phyloP scores from a whole-genome alignment of 352 stramenopile species.

The Globisporangium cystogenes region DNA sequence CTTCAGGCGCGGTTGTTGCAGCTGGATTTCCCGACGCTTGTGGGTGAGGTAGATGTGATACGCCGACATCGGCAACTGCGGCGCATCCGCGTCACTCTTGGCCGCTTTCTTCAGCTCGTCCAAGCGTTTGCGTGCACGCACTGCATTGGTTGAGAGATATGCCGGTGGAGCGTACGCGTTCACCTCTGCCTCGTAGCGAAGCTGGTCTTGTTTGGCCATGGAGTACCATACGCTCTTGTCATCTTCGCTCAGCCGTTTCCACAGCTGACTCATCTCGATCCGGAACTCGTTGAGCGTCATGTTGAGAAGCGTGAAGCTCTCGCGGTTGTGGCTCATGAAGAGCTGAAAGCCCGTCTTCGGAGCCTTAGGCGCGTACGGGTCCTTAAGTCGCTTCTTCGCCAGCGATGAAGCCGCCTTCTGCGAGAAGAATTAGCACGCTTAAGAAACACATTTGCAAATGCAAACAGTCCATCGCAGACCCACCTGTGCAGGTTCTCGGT shows the following conservation, averaged over 20 bases:
- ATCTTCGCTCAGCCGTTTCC: slow-evolving; percentile 32
- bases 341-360: slow-evolving; percentile 56
- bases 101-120: slow-evolving; percentile 32
- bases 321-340: slow-evolving; percentile 50
- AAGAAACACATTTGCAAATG: not conserved
- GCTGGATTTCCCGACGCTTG: slow-evolving; percentile 30
- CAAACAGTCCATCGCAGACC: not conserved
- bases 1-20: slow-evolving; percentile 20
- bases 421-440: too few relatives aligned
- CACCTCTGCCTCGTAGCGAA: slow-evolving; percentile 42
- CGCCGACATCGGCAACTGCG: slow-evolving; percentile 32
- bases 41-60: slow-evolving; percentile 33
- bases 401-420: slow-evolving; percentile 8
- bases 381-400: slow-evolving; percentile 17
- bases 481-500: slow-evolving; percentile 17
- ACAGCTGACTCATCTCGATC: slow-evolving; percentile 47
- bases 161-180: slow-evolving; percentile 37
- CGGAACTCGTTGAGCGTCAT: slow-evolving; percentile 55
- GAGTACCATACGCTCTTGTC: slow-evolving; percentile 44
- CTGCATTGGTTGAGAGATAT: slow-evolving; percentile 20
- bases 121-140: slow-evolving; percentile 20
- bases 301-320: slow-evolving; percentile 42
- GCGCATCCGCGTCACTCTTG: slow-evolving; percentile 23
- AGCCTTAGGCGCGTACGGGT: slow-evolving; percentile 32
- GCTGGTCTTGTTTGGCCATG: slow-evolving; percentile 37